Percentiles rank a stretch among this genome's conserved stretches.
These are phyloP conservation scores for Penicillium ucsense DNA, from an alignment of 495 filamentous ascomycete genomes.

Conservation along the genomic window DNA sequence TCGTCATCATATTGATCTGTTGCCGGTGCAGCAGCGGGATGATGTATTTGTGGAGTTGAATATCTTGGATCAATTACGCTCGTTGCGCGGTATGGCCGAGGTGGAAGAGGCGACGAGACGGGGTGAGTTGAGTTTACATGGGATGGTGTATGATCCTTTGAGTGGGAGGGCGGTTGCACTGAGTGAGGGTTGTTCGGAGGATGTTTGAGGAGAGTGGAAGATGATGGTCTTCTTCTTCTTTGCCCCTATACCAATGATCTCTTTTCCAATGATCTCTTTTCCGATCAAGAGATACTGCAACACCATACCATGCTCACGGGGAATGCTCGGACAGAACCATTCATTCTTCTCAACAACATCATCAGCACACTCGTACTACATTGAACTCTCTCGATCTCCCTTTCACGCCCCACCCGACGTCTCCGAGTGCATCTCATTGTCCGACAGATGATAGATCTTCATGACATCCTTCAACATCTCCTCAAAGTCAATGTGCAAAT, in stretches of 20 bases:
- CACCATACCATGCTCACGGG: no score
- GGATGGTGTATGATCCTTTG: slow-evolving; percentile 13
- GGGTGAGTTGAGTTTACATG: slow-evolving; percentile 11
- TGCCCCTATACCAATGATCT: neutral
- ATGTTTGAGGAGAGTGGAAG: neutral
- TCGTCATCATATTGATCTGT: slow-evolving; percentile 7
- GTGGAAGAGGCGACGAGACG: slow-evolving; percentile 6
- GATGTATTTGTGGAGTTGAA: slow-evolving; percentile 16
- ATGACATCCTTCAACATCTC: slow-evolving; percentile 17
- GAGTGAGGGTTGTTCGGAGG: neutral
- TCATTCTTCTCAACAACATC: no score
- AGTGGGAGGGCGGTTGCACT: slow-evolving; percentile 2
- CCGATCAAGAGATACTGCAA: neutral
- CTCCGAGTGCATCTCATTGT: neutral
- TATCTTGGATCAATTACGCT: slow-evolving; percentile 13
- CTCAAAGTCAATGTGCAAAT: slow-evolving; percentile 39
- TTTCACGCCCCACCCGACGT: neutral
- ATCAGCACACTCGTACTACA: no score
- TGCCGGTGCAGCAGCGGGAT: slow-evolving; percentile 6
- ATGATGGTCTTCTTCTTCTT: neutral
- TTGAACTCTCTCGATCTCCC: no score
- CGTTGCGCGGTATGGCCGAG: slow-evolving; percentile 8
- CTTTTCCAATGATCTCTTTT: neutral
- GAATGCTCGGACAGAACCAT: no score
- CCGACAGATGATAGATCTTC: slow-evolving; percentile 23